Base-by-base conservation (phyloP, 805 yeast genomes). In the Lipomyces sp. region DNA sequence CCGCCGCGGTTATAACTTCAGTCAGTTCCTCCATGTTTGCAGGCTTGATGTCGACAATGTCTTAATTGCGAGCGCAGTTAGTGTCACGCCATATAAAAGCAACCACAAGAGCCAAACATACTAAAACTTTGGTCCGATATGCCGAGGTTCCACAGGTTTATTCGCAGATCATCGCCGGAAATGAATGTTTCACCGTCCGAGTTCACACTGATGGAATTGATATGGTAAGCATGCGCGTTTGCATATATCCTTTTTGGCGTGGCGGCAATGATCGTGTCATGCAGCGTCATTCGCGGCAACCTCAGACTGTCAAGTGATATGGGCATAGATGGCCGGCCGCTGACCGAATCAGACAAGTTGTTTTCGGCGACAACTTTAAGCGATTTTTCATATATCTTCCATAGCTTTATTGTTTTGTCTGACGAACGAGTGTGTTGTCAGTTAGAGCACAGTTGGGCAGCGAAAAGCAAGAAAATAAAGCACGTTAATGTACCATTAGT, bases 1-100 rank as follows among this genome's bases (percentile, higher is more conserved):
- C 96, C 2, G 98, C 95, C 64, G 90, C 80, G 16, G 99, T 93
- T 59, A 93, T 91, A 45, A 93, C 98, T 70, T 93, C 98, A 8
- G 98, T 91, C 63, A 93, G 78, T 71, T 93, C 99, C 73, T 93
- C 99, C 98, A 93, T 95, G 70, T 89, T 89, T 5, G 89, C 86
- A 8, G 99, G 99, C 68, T 95, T 89, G 65, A 93, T 93, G 71
- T 93, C 98, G 51, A 93, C 98, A 59, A 93, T 93, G 69, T 93
- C 57, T 53, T 24, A 11, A 29, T 18, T 39, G 18, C 10, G n/a
- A n/a, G n/a, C n/a, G n/a, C n/a, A n/a, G n/a, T n/a, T n/a, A n/a
- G n/a, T n/a, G n/a, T n/a, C n/a, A n/a, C n/a, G n/a, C n/a, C n/a
- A n/a, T n/a, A n/a, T n/a, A n/a, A n/a, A n/a, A n/a, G n/a, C n/a